Evolutionary conservation across 768 basidiomycete genomes (phyloP), one percentile per base, ranked within the genome.

Genomic region (Boletus speciosus): DNA sequence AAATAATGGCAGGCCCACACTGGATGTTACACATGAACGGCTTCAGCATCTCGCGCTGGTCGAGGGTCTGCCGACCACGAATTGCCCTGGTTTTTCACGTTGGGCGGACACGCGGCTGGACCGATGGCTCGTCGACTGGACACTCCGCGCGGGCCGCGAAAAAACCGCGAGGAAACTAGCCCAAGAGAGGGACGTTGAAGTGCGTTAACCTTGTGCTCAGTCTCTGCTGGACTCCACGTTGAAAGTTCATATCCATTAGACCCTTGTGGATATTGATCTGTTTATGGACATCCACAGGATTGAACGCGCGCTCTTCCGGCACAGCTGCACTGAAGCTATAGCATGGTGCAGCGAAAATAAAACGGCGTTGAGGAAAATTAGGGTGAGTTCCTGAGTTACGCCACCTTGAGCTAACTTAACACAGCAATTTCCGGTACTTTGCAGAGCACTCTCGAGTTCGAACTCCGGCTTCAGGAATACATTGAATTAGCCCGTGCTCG

Each of bases 291-390:
- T 98, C 47, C 81, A 79, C 35, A 81, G 88, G 54, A 95, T 98
- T 60, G 93, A 97, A 70, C 75, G 78, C 9, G 93, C 92, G 0
- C 78, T 99, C 38, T 69, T 76, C 6, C 74, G 74, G 29, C 84
- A 89, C 56, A 89, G 86, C 57, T 95, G 93, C 60, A 78, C 86
- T 6, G 93, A 97, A 71, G 96, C 96, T 14, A 76, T 99, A 43
- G 79, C 83, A 19, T 99, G 96, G 96, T 98, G 94, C 63, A 93
- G 84, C 57, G 97, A 99, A 78, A 98, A 99, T 72, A 88, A 95
- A 68, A 82, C 85, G 31, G 90, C 91, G 12, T 79, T 99, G 57
- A 85, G 92, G 49, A 98, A 98, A 77, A 83, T 86, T 66, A 95
- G 91, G 81, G 95, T 86, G 35, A 55, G 62, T 61, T 41, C 48